Base-by-base conservation (phyloP, 768 basidiomycete species). In the Suillus subalutaceus region DNA sequence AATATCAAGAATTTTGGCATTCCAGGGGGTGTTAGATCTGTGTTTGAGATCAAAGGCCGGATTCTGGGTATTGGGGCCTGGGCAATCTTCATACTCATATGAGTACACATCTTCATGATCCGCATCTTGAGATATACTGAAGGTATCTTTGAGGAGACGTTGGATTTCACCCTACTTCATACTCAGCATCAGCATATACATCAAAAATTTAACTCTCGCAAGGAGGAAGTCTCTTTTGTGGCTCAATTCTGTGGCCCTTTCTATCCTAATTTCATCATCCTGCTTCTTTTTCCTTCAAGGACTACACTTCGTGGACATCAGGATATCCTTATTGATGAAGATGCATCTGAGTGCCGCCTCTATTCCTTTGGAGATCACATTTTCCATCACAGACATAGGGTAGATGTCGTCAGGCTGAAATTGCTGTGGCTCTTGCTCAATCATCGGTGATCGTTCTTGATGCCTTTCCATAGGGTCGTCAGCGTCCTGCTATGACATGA, bases 31-130 rank as follows among this genome's bases (percentile, higher is more conserved):
- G 3, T 12, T 48, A 5, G 4, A 23, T 5, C 46, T n/a, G 2
- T 10, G 4, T 46, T n/a, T 48, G n/a, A 70, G 56, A 46, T 70
- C 46, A 12, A 70, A 68, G 13, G 65, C 30, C 2, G 68, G 10
- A 32, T 40, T 40, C 13, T 40, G 40, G 12, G 40, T n/a, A 26
- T 68, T 38, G 1, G 67, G 69, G 20, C 44, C 44, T 10, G 44
- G 44, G 20, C 44, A 8, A 44, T 44, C 44, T 44, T 44, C 20
- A 2, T 44, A 44, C 8, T 8, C 0, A 6, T 44, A 44, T 4
- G 44, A 44, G 20, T 44, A 44, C 44, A 44, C 44, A 20, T 44
- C 44, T 20, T 10, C 20, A 44, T 8, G 8, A 44, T 9, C 3
- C 0, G 44, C 8, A 4, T 44, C 44, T 44, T 43, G 43, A 43